A percentile compares a stretch with the other conserved stretches of the same genome.
phyloP scores from a whole-genome alignment of 495 filamentous ascomycete species.

The Podospora conica region DNA sequence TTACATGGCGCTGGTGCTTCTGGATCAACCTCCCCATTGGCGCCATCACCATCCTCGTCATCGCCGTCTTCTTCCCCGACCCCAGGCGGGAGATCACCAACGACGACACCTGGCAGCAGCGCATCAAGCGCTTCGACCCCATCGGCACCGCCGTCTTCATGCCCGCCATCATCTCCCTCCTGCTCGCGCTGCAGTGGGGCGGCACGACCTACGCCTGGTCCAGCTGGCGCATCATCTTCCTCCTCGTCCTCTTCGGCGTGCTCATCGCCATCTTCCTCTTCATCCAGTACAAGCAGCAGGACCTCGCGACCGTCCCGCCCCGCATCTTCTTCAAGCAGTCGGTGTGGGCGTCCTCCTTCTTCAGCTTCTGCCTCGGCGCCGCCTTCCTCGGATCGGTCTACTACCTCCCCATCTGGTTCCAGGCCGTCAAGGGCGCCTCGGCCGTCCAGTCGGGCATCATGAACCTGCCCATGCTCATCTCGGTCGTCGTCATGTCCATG shows the following conservation, averaged over 20 bases:
- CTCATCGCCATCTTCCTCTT: slow-evolving; percentile 56
- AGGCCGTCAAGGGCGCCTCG: slow-evolving; percentile 65
- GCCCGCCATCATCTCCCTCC: slow-evolving; percentile 61
- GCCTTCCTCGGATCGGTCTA: slow-evolving; percentile 63
- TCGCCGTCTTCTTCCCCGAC: slow-evolving; percentile 54
- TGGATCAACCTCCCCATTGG: slow-evolving; percentile 73
- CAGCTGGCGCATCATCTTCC: slow-evolving; percentile 58
- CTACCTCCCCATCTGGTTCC: slow-evolving; percentile 85
- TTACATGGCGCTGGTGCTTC: slow-evolving; percentile 80
- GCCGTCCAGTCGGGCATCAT: slow-evolving; percentile 70
- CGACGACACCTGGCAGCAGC: slow-evolving; percentile 39
- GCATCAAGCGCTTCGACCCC: slow-evolving; percentile 58
- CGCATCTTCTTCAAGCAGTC: slow-evolving; percentile 65
- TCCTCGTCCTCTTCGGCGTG: slow-evolving; percentile 65
- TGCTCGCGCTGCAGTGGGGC: slow-evolving; percentile 85
- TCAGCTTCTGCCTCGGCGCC: slow-evolving; percentile 51
- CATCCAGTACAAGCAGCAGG: slow-evolving; percentile 55
- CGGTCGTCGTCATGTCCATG: slow-evolving; percentile 55
- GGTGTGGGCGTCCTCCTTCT: slow-evolving; percentile 51
- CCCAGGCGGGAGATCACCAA: slow-evolving; percentile 33
- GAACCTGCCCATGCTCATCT: slow-evolving; percentile 67
- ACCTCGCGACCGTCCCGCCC: slow-evolving; percentile 66
- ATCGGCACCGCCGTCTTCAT: slow-evolving; percentile 63
- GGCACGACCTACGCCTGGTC: slow-evolving; percentile 64
- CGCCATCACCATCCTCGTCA: slow-evolving; percentile 53